phyloP scores from a whole-genome alignment of 2,329 filamentous ascomycete species.

The Alternaria conjuncta region DNA sequence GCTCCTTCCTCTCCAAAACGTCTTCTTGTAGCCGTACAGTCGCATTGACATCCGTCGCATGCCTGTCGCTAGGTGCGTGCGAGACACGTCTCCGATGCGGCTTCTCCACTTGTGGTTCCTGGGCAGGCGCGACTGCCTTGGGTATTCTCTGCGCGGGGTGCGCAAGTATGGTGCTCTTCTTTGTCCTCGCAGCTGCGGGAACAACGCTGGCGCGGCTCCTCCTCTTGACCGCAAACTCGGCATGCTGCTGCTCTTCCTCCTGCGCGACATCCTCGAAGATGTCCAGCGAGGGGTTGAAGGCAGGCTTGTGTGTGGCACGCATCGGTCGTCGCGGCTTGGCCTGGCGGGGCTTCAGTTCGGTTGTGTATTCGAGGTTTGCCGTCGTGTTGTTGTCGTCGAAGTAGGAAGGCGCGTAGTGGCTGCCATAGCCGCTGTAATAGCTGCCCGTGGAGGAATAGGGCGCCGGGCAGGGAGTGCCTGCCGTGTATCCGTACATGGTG shows the following conservation, averaged over 20 bases:
- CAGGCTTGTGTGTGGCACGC: constrained; percentile 34
- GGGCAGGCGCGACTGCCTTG: constrained; percentile 27
- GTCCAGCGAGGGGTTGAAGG: constrained; percentile 43
- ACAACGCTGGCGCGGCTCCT: constrained; percentile 36
- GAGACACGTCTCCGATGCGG: constrained; percentile 47
- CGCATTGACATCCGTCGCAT: constrained; percentile 32
- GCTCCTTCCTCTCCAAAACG: constrained; percentile 37
- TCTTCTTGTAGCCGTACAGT: constrained; percentile 42
- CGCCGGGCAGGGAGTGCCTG: constrained; percentile 47
- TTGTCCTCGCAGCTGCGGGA: constrained; percentile 27
- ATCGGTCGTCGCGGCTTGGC: constrained; percentile 45
- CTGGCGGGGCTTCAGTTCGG: constrained; percentile 39
- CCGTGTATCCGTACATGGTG: constrained; percentile 44
- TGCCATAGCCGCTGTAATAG: constrained; percentile 36
- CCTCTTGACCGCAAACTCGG: constrained; percentile 30
- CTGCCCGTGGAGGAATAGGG: constrained; percentile 34
- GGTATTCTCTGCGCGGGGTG: constrained; percentile 47
- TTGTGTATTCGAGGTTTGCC: constrained; percentile 49
- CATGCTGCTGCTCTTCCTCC: constrained; percentile 39
- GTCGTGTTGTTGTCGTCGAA: constrained; percentile 41
- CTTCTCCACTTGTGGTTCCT: constrained; percentile 29
- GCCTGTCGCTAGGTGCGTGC: constrained; percentile 38
- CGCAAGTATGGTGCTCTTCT: constrained; percentile 41
- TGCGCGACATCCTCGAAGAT: constrained; percentile 49
- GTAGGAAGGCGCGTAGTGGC: constrained; percentile 43